Evolutionary conservation across 345 rosid genomes (phyloP).

Genomic region (Atalantia buxifolia): DNA sequence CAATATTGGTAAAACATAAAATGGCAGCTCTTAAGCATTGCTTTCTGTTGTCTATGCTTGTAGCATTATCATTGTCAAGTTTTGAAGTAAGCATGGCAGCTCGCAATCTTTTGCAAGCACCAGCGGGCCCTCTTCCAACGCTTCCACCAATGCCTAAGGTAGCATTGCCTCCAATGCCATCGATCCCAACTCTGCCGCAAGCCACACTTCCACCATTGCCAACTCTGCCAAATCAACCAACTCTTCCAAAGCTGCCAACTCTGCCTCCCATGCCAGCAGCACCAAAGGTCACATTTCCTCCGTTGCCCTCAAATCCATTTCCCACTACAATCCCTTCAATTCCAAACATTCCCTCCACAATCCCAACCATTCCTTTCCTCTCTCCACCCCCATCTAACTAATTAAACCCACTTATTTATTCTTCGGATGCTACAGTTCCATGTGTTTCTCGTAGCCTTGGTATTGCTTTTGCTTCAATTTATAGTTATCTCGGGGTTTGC

Average conservation of each 20-base stretch:
- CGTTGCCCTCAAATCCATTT: slow-evolving; percentile 1
- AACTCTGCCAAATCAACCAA: neutral
- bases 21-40: neutral
- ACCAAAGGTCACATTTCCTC: slow-evolving; percentile 7
- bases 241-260: neutral
- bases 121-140: neutral
- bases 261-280: slow-evolving; percentile 6
- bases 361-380: neutral
- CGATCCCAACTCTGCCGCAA: neutral
- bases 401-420: neutral
- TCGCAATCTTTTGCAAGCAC: slow-evolving; percentile 11
- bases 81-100: neutral
- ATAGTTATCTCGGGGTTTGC: neutral
- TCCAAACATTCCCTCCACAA: slow-evolving; percentile 1
- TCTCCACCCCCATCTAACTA: slow-evolving; percentile 26
- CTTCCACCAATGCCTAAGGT: slow-evolving; percentile 7
- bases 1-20: neutral
- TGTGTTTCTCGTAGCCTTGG: neutral
- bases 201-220: neutral
- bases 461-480: neutral
- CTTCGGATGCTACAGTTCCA: neutral
- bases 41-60: neutral
- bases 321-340: neutral
- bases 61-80: neutral
- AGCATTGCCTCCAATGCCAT: slow-evolving; percentile 10